A percentile compares a stretch with the other conserved stretches of the same genome.
Evolutionary conservation across 2,329 filamentous ascomycete species (phyloP).

Genomic region (Trichophyton verrucosum): DNA sequence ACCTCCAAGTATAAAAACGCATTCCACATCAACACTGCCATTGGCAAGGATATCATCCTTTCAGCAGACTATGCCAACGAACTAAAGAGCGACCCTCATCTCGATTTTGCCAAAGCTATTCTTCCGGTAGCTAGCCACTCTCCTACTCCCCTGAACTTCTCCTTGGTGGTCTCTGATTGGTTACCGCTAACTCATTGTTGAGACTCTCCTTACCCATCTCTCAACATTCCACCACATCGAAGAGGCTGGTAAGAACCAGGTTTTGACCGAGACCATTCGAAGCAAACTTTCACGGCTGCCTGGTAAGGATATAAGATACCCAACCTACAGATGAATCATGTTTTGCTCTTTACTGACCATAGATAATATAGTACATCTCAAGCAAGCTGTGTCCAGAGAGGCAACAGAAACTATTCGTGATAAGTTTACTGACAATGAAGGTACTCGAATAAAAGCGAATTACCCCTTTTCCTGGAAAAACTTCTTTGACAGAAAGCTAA

Average conservation of each 20-base stretch:
- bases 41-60: conserved; percentile 15
- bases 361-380: conserved; percentile 8
- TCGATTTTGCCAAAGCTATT: conserved; percentile 14
- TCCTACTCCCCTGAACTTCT: no score
- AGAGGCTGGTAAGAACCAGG: conserved; percentile 6
- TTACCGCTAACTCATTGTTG: not conserved
- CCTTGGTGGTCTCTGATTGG: not conserved
- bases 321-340: not conserved
- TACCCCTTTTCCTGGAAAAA: not conserved
- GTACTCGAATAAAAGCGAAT: not conserved
- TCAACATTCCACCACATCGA: conserved; percentile 10
- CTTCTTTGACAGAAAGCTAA: not conserved
- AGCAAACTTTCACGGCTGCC: conserved; percentile 17
- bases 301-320: conserved; percentile 10
- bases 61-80: conserved; percentile 16
- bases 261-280: conserved; percentile 15
- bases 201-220: conserved; percentile 12
- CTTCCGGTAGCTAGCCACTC: not conserved
- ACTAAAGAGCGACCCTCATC: conserved; percentile 13
- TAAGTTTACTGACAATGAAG: conserved; percentile 10
- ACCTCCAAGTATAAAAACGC: conserved; percentile 2
- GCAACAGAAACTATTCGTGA: conserved; percentile 7
- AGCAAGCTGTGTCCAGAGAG: conserved; percentile 10
- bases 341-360: not conserved
- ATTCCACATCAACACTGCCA: conserved; percentile 14